These are phyloP conservation scores for Tetraselmis striata DNA, from an alignment of 139 green algal species.

Conservation along the genomic window DNA sequence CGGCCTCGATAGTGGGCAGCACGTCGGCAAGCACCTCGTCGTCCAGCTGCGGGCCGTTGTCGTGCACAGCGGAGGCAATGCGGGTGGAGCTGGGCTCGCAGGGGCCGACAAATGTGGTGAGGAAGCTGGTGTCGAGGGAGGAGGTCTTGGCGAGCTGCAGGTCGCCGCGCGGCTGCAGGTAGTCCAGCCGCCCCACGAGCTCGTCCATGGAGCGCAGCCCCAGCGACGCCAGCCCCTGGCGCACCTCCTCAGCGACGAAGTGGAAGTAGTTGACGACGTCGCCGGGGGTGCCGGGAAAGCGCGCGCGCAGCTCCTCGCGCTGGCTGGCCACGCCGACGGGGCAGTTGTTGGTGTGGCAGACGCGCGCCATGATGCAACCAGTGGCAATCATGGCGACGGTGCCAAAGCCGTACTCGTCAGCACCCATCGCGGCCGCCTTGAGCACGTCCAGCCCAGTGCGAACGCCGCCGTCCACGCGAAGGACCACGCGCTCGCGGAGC, in stretches of 20 bases:
- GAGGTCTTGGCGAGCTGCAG: conserved; percentile 78
- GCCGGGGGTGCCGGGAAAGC: conserved; percentile 87
- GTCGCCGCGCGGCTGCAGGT: conserved; percentile 61
- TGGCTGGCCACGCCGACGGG: conserved; percentile 94
- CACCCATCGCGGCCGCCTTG: conserved; percentile 80
- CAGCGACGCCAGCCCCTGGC: conserved; percentile 69
- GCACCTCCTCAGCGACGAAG: conserved; percentile 47
- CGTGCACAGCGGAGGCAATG: conserved; percentile 49
- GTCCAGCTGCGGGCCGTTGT: conserved; percentile 79
- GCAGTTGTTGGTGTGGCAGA: conserved; percentile 99
- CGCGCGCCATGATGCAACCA: conserved; percentile 98
- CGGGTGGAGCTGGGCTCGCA: conserved; percentile 30
- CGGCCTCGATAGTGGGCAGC: conserved; percentile 38
- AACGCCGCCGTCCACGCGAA: conserved; percentile 92
- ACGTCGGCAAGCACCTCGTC: conserved; percentile 87
- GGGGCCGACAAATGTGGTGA: conserved; percentile 70
- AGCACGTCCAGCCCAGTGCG: conserved; percentile 88
- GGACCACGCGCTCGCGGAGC: conserved; percentile 87
- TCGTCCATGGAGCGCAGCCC: conserved; percentile 86
- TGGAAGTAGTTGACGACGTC: conserved; percentile 98
- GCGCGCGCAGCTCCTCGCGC: conserved; percentile 91
- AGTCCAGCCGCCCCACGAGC: conserved; percentile 73
- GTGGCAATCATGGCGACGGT: conserved; percentile 98
- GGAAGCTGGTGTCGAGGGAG: conserved; percentile 86
- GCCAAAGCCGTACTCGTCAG: conserved; percentile 96